Percentiles rank a stretch among this genome's conserved stretches.
These are phyloP conservation scores for Amanita jacksonii DNA, from an alignment of 768 basidiomycete species.

Conservation along the genomic window DNA sequence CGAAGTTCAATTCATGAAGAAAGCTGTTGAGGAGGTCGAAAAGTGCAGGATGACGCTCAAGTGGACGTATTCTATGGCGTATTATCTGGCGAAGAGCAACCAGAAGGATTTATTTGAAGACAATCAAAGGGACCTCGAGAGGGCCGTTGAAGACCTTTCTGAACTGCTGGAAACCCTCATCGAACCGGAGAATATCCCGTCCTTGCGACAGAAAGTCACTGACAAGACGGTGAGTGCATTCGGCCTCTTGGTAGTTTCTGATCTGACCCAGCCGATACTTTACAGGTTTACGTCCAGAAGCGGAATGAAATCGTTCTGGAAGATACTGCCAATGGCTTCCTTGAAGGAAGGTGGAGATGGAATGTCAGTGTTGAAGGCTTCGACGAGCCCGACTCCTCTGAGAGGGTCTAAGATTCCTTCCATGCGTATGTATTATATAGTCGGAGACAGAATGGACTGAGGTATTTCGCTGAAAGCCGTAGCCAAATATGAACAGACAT, in stretches of 20 bases:
- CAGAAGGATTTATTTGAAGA: slow-evolving; percentile 95
- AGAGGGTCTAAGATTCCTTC: no score
- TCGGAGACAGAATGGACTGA: no score
- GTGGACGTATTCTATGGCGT: slow-evolving; percentile 99
- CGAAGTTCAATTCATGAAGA: slow-evolving; percentile 98
- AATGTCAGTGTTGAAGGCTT: slow-evolving; percentile 65
- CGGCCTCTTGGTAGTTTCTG: not conserved
- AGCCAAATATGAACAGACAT: no score
- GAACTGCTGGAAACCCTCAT: slow-evolving; percentile 90
- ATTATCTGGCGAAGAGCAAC: slow-evolving; percentile 85
- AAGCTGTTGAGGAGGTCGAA: slow-evolving; percentile 88
- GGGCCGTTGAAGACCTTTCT: slow-evolving; percentile 90
- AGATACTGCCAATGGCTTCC: slow-evolving; percentile 86
- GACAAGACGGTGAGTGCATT: slow-evolving; percentile 73
- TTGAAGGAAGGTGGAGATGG: slow-evolving; percentile 82
- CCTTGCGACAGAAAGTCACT: slow-evolving; percentile 84
- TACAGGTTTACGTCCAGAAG: slow-evolving; percentile 73
- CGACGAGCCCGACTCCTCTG: slow-evolving; percentile 34
- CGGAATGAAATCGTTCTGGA: slow-evolving; percentile 92
- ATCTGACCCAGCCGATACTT: slow-evolving; percentile 15
- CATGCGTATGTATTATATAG: no score
- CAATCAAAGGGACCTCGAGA: slow-evolving; percentile 93
- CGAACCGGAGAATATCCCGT: slow-evolving; percentile 73
- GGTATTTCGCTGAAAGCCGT: no score
- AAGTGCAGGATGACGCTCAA: slow-evolving; percentile 93